Evolutionary conservation across 768 basidiomycete species (phyloP).

Genomic region (Boletus tylopilopsis): DNA sequence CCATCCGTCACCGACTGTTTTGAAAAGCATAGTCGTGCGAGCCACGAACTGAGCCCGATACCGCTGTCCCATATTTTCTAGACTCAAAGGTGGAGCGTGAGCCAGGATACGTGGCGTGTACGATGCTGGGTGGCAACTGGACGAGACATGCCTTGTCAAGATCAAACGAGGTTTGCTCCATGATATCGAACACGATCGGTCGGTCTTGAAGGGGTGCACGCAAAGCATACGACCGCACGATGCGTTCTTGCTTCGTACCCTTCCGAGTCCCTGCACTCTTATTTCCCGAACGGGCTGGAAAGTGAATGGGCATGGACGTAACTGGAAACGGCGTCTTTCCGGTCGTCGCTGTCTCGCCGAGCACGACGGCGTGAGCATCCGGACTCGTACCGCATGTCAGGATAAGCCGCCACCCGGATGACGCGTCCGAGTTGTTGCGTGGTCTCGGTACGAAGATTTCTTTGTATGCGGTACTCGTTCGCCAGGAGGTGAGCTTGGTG

Average conservation of each 20-base stretch:
- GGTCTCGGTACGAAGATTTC: constrained; percentile 68
- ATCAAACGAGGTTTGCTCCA: constrained; percentile 86
- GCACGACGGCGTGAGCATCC: constrained; percentile 35
- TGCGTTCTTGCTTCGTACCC: constrained; percentile 60
- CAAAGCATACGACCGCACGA: constrained; percentile 36
- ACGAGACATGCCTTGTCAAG: constrained; percentile 81
- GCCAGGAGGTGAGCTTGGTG: constrained; percentile 72
- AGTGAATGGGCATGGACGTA: constrained; percentile 61
- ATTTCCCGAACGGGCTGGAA: constrained; percentile 14
- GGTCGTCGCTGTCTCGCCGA: constrained; percentile 36
- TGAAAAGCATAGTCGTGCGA: constrained; percentile 39
- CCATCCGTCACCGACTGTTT: background rate
- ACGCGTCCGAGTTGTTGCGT: constrained; percentile 41
- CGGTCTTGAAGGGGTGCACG: background rate
- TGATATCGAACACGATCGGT: constrained; percentile 42
- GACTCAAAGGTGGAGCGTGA: constrained; percentile 8
- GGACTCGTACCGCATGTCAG: constrained; percentile 40
- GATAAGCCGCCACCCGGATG: constrained; percentile 59
- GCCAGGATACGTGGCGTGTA: too few relatives aligned
- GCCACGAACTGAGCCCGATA: constrained; percentile 79
- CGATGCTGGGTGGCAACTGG: too few relatives aligned
- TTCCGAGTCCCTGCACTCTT: constrained; percentile 9
- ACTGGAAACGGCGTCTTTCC: constrained; percentile 57
- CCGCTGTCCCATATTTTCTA: constrained; percentile 99
- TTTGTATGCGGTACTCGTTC: constrained; percentile 67